A percentile compares a stretch with the other conserved stretches of the same genome.
These are phyloP conservation scores for Amanita jacksonii DNA, from an alignment of 768 basidiomycete genomes.

Conservation along the genomic window DNA sequence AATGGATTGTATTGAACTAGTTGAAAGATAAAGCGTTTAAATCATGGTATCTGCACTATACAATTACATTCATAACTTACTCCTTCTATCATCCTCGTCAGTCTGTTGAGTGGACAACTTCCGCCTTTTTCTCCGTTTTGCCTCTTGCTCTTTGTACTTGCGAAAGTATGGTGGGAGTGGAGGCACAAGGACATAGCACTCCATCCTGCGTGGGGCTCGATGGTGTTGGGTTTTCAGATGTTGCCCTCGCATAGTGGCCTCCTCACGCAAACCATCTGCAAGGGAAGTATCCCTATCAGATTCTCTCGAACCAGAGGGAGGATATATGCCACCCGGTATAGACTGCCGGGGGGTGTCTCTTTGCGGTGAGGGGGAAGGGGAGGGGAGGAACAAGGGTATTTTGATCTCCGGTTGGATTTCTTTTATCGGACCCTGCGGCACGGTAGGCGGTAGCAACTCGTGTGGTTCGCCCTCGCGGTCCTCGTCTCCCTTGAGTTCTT, in stretches of 20 bases:
- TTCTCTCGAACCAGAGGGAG: background rate
- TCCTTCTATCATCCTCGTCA: background rate
- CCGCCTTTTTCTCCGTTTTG: conserved; percentile 5
- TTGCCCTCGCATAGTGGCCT: background rate
- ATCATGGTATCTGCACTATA: background rate
- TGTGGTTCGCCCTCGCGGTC: no score
- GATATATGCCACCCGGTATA: background rate
- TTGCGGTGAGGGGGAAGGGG: conserved; percentile 3
- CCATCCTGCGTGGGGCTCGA: background rate
- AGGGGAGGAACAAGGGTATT: conserved; percentile 7
- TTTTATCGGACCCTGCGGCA: no score
- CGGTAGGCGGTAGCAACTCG: no score
- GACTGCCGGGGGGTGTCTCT: background rate
- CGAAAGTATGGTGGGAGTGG: conserved; percentile 2
- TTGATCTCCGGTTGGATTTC: no score
- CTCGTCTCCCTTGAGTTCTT: background rate
- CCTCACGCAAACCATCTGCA: background rate
- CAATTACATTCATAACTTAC: background rate
- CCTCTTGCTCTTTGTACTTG: conserved; percentile 6
- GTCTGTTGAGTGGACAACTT: background rate
- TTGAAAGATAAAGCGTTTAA: background rate
- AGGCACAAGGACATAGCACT: conserved; percentile 7
- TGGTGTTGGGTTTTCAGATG: background rate
- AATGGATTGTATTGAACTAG: conserved; percentile 1
- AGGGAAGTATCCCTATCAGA: conserved; percentile 1